phyloP scores from a whole-genome alignment of 495 filamentous ascomycete species.

The Stereocaulon alpinum region DNA sequence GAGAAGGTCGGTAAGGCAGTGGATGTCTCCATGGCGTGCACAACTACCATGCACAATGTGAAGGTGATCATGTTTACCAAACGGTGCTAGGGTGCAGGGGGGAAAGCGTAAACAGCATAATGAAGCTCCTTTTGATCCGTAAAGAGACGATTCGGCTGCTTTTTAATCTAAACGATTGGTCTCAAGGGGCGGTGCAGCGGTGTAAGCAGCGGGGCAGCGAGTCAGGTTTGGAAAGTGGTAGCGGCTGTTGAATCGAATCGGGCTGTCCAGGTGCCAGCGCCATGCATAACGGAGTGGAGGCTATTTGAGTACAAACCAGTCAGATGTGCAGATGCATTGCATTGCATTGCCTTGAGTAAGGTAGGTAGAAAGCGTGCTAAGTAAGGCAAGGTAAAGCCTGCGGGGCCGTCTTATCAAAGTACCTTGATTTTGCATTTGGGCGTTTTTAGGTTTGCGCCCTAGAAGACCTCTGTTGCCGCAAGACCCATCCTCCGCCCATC shows the following conservation, averaged over 20 bases:
- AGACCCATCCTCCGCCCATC: background rate
- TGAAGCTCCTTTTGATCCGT: background rate
- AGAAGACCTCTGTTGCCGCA: background rate
- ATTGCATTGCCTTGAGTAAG: background rate
- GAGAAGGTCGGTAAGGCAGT: too few relatives aligned
- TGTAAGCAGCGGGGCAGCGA: background rate
- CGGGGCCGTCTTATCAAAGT: background rate
- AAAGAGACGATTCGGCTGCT: background rate
- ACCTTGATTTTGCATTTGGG: background rate
- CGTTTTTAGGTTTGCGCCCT: background rate
- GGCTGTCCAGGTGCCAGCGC: background rate
- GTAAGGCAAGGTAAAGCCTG: too few relatives aligned
- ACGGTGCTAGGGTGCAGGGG: too few relatives aligned
- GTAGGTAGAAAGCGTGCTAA: too few relatives aligned
- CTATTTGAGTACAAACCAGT: background rate
- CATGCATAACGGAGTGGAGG: background rate
- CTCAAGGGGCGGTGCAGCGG: background rate
- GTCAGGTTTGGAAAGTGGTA: background rate
- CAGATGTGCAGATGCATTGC: background rate
- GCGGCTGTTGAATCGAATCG: background rate
- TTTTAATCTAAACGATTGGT: too few relatives aligned
- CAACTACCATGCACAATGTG: too few relatives aligned
- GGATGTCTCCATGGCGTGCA: too few relatives aligned
- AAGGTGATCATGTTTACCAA: too few relatives aligned
- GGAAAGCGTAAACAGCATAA: too few relatives aligned